Evolutionary conservation across 2,329 filamentous ascomycete genomes (phyloP).

Genomic region (Penicillium occitanis): DNA sequence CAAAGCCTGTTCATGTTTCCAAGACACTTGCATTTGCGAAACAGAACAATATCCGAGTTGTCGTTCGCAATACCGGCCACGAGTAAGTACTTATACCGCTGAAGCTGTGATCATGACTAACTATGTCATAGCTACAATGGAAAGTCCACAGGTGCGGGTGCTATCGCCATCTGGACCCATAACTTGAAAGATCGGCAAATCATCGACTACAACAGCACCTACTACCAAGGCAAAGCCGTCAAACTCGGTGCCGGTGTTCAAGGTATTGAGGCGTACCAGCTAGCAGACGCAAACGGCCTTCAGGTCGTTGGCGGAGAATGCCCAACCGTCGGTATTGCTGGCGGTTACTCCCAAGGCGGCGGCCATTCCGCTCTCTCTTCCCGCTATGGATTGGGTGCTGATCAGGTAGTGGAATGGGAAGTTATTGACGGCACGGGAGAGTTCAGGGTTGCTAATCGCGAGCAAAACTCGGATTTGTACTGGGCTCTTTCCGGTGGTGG

Average conservation of each 20-base stretch:
- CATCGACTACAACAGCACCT: slow-evolving; percentile 30
- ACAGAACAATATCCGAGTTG: slow-evolving; percentile 20
- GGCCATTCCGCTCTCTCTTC: slow-evolving; percentile 51
- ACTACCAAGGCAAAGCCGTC: slow-evolving; percentile 10
- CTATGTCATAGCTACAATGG: slow-evolving; percentile 39
- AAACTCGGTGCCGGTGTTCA: slow-evolving; percentile 16
- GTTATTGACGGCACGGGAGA: slow-evolving; percentile 50
- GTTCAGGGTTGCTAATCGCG: not conserved
- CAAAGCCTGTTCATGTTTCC: slow-evolving; percentile 16
- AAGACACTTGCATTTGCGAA: slow-evolving; percentile 14
- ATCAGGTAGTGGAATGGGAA: slow-evolving; percentile 58
- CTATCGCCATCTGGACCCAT: slow-evolving; percentile 53
- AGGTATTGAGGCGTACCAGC: slow-evolving; percentile 1
- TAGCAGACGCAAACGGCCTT: slow-evolving; percentile 46
- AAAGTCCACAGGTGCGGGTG: slow-evolving; percentile 49
- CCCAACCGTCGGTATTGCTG: slow-evolving; percentile 56
- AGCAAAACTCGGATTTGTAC: slow-evolving; percentile 43
- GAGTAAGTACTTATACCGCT: not conserved
- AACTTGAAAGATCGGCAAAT: slow-evolving; percentile 46
- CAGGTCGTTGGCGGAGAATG: slow-evolving; percentile 56
- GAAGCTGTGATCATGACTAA: not conserved
- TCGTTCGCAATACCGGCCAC: slow-evolving; percentile 20
- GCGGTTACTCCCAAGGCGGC: slow-evolving; percentile 62
- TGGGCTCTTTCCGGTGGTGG: slow-evolving; percentile 56
- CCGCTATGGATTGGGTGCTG: slow-evolving; percentile 52